A percentile compares a stretch with the other conserved stretches of the same genome.
These are phyloP conservation scores for Helianthus tuberosus DNA, from an alignment of 129 eudicot species.

Conservation along the genomic window DNA sequence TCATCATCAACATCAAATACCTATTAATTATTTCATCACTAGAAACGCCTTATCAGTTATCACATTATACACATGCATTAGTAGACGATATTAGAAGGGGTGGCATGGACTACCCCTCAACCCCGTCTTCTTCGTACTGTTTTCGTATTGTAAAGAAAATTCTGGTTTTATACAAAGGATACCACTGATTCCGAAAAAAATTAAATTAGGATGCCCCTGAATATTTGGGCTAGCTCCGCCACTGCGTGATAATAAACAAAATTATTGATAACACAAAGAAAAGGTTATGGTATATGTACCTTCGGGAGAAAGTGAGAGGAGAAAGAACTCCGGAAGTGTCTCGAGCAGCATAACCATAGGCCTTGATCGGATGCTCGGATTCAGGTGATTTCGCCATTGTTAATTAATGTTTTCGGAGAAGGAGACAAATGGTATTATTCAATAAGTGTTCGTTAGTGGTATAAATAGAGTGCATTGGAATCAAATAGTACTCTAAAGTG, in stretches of 20 bases:
- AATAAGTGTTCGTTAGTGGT: neutral
- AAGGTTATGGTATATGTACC: neutral
- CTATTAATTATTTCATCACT: too few relatives aligned
- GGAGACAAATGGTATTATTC: neutral
- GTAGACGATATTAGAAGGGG: too few relatives aligned
- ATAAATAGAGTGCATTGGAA: neutral
- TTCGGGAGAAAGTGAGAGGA: neutral
- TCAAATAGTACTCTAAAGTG: neutral
- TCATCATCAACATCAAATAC: neutral
- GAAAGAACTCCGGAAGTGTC: slow-evolving; percentile 2
- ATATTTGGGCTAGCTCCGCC: too few relatives aligned
- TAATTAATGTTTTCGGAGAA: neutral
- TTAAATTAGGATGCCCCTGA: too few relatives aligned
- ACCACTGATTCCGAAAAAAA: too few relatives aligned
- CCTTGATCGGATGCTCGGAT: slow-evolving; percentile 4
- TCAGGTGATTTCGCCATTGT: slow-evolving; percentile 5
- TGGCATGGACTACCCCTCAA: too few relatives aligned
- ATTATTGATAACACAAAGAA: too few relatives aligned
- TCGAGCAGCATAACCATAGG: slow-evolving; percentile 11
- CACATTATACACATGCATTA: neutral
- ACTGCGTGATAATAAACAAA: too few relatives aligned
- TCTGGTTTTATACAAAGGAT: too few relatives aligned
- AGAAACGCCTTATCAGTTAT: too few relatives aligned
- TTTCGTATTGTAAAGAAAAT: too few relatives aligned
- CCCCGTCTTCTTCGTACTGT: too few relatives aligned